phyloP scores from a whole-genome alignment of 768 basidiomycete genomes.

The Russula lepida region DNA sequence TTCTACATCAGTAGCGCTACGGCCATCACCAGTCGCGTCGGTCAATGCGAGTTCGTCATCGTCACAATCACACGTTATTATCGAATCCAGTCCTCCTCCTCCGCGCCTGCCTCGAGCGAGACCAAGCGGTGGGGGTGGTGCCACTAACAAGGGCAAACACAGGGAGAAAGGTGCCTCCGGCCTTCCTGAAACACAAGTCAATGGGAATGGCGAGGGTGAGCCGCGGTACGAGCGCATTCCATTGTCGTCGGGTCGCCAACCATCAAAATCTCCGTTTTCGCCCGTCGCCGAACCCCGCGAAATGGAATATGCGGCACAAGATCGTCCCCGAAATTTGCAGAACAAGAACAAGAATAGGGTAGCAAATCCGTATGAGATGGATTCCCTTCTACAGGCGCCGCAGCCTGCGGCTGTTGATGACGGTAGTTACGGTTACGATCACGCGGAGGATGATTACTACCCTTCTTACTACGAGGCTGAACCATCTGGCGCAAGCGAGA shows the following conservation, averaged over 20 bases:
- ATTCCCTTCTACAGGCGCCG: neutral
- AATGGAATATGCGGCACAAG: neutral
- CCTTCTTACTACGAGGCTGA: constrained; percentile 1
- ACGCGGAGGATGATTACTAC: neutral
- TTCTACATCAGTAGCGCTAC: neutral
- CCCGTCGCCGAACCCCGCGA: neutral
- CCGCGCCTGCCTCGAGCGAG: neutral
- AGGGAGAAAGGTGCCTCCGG: neutral
- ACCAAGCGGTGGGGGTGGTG: neutral
- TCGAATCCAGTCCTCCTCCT: neutral
- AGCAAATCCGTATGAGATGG: neutral
- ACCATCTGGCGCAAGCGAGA: neutral
- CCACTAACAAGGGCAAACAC: neutral
- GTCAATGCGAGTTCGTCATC: neutral
- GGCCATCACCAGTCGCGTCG: neutral
- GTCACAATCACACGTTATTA: neutral
- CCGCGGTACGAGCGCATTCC: neutral
- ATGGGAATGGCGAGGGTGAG: neutral
- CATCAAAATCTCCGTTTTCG: neutral
- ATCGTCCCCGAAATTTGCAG: neutral
- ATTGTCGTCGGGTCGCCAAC: neutral
- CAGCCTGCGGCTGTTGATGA: neutral
- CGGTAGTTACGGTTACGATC: neutral
- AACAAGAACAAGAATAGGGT: neutral
- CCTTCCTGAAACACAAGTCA: neutral